Evolutionary conservation across 208 protist species (phyloP), one percentile per base, ranked within the genome.

Genomic region (Trypanosoma rangeli): DNA sequence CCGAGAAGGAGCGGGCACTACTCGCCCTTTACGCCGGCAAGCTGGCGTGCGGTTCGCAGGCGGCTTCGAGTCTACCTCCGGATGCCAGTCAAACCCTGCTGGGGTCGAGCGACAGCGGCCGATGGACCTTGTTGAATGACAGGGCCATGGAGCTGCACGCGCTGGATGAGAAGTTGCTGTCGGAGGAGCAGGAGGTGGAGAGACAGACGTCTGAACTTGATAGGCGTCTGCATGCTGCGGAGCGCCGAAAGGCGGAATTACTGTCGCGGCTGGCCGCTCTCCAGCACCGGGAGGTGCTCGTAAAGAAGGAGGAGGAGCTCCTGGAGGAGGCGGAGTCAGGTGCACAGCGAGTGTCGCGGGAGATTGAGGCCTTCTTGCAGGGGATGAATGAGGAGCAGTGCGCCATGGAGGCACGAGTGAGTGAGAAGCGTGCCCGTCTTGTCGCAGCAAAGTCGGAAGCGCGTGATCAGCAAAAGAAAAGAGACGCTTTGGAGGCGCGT

Each of bases 241-340:
- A 73, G 53, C 12, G 44, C 20, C 58, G 49, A 1, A 78, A 78
- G 49, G 42, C 37, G 15, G 31, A 63, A 26, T 39, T 78, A 15
- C 73, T 78, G n/a, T 60, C 73, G 16, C 56, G 48, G 2, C 65
- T 78, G 35, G 50, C 60, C 26, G 64, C 35, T 48, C 58, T 68
- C 66, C 73, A 62, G 50, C 65, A 64, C 48, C 67, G 67, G 10
- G 67, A 56, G 28, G 57, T 13, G n/a, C 28, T 72, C 12, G 20
- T 72, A 12, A 56, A 39, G 18, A 64, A 63, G 12, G 59, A 58
- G 26, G 73, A 78, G 29, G 73, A 61, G 60, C 69, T 61, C 10
- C 13, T 78, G 18, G 61, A 53, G 28, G 37, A 61, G 44, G 22
- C 52, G 3, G 73, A 72, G 48, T 9, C 55, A 10, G 24, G 7